Evolutionary conservation across 140 eudicot species (phyloP).

Genomic region (Bidens hawaiensis): DNA sequence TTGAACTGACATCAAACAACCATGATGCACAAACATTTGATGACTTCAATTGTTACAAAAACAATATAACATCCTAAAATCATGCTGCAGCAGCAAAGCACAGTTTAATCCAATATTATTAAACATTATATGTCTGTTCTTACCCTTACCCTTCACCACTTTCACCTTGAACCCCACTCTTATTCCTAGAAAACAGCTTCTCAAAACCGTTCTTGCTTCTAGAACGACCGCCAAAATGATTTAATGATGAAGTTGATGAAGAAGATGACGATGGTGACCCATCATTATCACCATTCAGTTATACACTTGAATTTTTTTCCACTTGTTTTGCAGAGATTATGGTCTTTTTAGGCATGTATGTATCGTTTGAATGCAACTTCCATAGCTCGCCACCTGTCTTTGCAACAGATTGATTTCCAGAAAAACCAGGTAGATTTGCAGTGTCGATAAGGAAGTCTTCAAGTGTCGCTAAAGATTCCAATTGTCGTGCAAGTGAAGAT

Average conservation of each 20-base stretch:
- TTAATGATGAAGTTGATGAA: slow-evolving; percentile 45
- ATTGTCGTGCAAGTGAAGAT: slow-evolving; percentile 81
- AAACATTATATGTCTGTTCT: background rate
- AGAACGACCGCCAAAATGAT: slow-evolving; percentile 30
- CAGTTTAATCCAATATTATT: slow-evolving; percentile 31
- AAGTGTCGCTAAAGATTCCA: slow-evolving; percentile 79
- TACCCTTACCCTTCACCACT: slow-evolving; percentile 32
- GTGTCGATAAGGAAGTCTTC: slow-evolving; percentile 88
- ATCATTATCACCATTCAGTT: slow-evolving; percentile 20
- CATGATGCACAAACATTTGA: slow-evolving; percentile 14
- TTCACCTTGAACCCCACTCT: slow-evolving; percentile 52
- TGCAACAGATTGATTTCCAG: slow-evolving; percentile 34
- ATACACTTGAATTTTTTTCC: slow-evolving; percentile 14
- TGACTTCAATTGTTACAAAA: slow-evolving; percentile 11
- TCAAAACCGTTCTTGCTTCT: slow-evolving; percentile 67
- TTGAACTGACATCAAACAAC: slow-evolving; percentile 4
- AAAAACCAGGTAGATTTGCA: slow-evolving; percentile 57
- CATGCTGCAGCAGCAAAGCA: slow-evolving; percentile 28
- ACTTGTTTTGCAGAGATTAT: slow-evolving; percentile 23
- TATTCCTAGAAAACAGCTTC: slow-evolving; percentile 57
- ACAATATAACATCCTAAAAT: slow-evolving; percentile 16
- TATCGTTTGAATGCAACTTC: slow-evolving; percentile 49
- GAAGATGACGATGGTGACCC: slow-evolving; percentile 54
- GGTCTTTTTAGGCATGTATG: slow-evolving; percentile 40
- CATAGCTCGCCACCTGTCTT: slow-evolving; percentile 37